A percentile compares a stretch with the other conserved stretches of the same genome.
These are phyloP conservation scores for Priceomyces castillae DNA, from an alignment of 805 yeast species.

Conservation along the genomic window DNA sequence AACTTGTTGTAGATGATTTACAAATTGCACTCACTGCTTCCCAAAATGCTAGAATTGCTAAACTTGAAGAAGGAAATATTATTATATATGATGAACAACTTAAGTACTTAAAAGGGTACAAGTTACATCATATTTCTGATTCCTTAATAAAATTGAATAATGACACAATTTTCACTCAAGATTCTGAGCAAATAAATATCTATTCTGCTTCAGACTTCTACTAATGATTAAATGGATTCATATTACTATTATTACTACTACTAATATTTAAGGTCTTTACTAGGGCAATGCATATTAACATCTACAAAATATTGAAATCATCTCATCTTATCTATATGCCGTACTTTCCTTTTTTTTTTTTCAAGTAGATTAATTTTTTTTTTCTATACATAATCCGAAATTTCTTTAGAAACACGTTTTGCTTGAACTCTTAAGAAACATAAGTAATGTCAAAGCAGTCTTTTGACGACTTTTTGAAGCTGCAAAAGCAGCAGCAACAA, in stretches of 20 bases:
- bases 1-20: slow-evolving; percentile 1
- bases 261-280: background rate
- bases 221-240: background rate
- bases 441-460: slow-evolving; percentile 33
- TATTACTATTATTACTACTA: too few species aligned
- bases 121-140: background rate
- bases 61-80: slow-evolving; percentile 2
- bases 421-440: background rate
- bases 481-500: slow-evolving; percentile 39
- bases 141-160: background rate
- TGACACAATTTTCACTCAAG: slow-evolving; percentile 1
- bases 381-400: background rate
- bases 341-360: background rate
- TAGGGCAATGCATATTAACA: background rate
- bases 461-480: slow-evolving; percentile 52
- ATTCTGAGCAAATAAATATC: background rate
- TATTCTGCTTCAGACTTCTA: background rate
- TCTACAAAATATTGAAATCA: background rate
- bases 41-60: background rate
- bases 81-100: slow-evolving; percentile 1
- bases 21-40: background rate
- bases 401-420: background rate
- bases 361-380: background rate
- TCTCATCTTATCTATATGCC: background rate
- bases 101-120: background rate